phyloP scores from a whole-genome alignment of 345 rosid species.

The Mercurialis annua region DNA sequence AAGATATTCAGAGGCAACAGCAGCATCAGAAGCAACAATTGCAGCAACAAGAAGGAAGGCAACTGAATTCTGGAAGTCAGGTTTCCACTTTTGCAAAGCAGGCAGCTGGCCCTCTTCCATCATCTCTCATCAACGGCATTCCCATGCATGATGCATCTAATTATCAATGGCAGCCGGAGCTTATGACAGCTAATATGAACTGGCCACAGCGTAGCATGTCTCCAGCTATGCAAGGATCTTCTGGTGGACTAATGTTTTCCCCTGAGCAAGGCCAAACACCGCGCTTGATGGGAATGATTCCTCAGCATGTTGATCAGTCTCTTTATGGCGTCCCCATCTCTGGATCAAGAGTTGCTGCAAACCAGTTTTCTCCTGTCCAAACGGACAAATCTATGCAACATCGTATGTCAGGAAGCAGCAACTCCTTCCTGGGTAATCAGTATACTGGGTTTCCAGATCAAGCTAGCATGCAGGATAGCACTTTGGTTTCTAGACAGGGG shows the following conservation, averaged over 20 bases:
- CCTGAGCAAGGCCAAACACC: constrained; percentile 55
- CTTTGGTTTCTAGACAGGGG: constrained; percentile 44
- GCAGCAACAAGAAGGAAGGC: constrained; percentile 55
- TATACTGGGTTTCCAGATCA: constrained; percentile 45
- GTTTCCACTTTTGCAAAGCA: constrained; percentile 46
- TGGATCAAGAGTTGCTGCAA: constrained; percentile 43
- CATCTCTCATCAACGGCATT: constrained; percentile 52
- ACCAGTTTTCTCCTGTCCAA: constrained; percentile 44
- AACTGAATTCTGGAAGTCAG: constrained; percentile 44
- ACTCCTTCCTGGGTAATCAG: constrained; percentile 46
- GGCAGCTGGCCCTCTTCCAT: constrained; percentile 37
- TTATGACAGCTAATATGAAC: constrained; percentile 46
- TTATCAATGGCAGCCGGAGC: constrained; percentile 59
- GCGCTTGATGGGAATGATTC: constrained; percentile 41
- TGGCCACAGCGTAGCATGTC: constrained; percentile 50
- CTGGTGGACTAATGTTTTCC: constrained; percentile 50
- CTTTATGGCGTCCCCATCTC: constrained; percentile 58
- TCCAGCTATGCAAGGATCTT: constrained; percentile 52
- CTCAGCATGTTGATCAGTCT: constrained; percentile 68
- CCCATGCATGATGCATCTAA: constrained; percentile 60
- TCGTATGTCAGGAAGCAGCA: constrained; percentile 45
- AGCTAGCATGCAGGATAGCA: constrained; percentile 42
- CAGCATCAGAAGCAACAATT: constrained; percentile 51
- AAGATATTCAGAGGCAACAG: constrained; percentile 70
- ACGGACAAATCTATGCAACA: constrained; percentile 45